Percentiles rank a stretch among this genome's conserved stretches.
phyloP scores from a whole-genome alignment of 192 early-diverging fungal genomes.

The Entophlyctis helioformis region DNA sequence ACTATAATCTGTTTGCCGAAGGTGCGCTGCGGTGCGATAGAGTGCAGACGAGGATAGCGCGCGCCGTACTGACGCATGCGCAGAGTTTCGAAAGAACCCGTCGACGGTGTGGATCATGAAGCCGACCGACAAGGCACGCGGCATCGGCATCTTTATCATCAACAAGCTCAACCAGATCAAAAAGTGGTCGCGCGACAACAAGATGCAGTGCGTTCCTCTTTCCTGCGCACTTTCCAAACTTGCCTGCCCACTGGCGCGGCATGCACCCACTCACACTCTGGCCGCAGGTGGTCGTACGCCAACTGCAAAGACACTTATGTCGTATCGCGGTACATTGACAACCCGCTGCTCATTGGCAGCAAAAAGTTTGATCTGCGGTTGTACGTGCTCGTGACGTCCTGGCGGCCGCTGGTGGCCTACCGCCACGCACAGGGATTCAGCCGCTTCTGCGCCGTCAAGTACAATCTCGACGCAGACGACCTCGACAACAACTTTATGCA shows the following conservation, averaged over 20 bases:
- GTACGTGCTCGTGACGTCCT: slow-evolving; percentile 43
- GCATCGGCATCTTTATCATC: slow-evolving; percentile 51
- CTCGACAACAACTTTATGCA: slow-evolving; percentile 49
- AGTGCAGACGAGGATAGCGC: not conserved
- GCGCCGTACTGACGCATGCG: not conserved
- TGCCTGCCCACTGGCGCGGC: too few species aligned
- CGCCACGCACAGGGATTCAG: slow-evolving; percentile 39
- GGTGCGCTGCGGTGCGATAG: slow-evolving; percentile 1
- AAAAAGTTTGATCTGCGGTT: slow-evolving; percentile 48
- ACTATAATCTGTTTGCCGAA: slow-evolving; percentile 49
- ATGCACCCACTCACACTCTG: not conserved
- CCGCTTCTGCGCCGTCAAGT: slow-evolving; percentile 39
- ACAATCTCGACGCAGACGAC: slow-evolving; percentile 33
- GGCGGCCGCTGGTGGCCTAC: slow-evolving; percentile 43
- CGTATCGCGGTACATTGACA: slow-evolving; percentile 42
- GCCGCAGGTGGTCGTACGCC: slow-evolving; percentile 39
- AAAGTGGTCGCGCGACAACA: slow-evolving; percentile 44
- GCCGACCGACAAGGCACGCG: slow-evolving; percentile 45
- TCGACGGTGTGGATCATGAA: slow-evolving; percentile 52
- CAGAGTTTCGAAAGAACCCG: slow-evolving; percentile 39
- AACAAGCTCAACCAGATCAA: slow-evolving; percentile 45
- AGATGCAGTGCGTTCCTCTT: slow-evolving; percentile 28
- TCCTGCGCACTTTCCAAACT: too few species aligned
- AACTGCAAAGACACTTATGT: slow-evolving; percentile 47
- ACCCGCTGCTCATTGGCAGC: slow-evolving; percentile 40